These are phyloP conservation scores for Penicillium egyptiacum DNA, from an alignment of 495 filamentous ascomycete species.

Conservation along the genomic window DNA sequence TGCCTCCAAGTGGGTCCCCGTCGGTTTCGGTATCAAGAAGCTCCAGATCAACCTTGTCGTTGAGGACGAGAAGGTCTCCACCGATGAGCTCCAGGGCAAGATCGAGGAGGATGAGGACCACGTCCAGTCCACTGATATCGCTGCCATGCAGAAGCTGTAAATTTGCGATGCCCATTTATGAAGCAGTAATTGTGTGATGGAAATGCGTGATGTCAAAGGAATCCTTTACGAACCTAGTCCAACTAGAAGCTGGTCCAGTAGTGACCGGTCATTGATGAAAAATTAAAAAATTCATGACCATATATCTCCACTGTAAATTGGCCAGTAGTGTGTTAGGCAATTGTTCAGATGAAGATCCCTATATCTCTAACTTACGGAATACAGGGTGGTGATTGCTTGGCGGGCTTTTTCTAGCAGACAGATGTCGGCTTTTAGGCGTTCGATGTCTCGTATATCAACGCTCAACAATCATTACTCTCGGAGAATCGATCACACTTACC, in stretches of 20 bases:
- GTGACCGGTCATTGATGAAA: slow-evolving; percentile 32
- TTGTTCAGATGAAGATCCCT: neutral
- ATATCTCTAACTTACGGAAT: neutral
- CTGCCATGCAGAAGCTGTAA: slow-evolving; percentile 92
- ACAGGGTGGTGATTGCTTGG: neutral
- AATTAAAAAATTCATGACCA: slow-evolving; percentile 33
- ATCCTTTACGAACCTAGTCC: slow-evolving; percentile 29
- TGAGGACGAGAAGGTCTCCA: slow-evolving; percentile 93
- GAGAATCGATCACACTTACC: neutral
- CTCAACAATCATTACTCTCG: neutral
- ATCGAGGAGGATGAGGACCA: slow-evolving; percentile 93
- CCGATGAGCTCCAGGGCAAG: slow-evolving; percentile 80
- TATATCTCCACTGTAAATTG: neutral
- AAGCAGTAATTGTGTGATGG: slow-evolving; percentile 43
- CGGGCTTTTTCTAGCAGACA: neutral
- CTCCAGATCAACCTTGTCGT: slow-evolving; percentile 97
- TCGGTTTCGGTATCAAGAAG: slow-evolving; percentile 99
- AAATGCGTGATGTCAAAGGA: slow-evolving; percentile 41
- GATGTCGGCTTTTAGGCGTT: neutral
- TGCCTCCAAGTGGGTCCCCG: slow-evolving; percentile 81
- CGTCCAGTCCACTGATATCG: slow-evolving; percentile 92
- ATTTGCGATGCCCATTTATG: slow-evolving; percentile 39
- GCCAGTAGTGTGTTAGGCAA: neutral
- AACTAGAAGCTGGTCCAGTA: slow-evolving; percentile 26
- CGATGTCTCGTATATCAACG: neutral